Base-by-base conservation (phyloP, 768 basidiomycete species). In the Sarcodon aspratus region DNA sequence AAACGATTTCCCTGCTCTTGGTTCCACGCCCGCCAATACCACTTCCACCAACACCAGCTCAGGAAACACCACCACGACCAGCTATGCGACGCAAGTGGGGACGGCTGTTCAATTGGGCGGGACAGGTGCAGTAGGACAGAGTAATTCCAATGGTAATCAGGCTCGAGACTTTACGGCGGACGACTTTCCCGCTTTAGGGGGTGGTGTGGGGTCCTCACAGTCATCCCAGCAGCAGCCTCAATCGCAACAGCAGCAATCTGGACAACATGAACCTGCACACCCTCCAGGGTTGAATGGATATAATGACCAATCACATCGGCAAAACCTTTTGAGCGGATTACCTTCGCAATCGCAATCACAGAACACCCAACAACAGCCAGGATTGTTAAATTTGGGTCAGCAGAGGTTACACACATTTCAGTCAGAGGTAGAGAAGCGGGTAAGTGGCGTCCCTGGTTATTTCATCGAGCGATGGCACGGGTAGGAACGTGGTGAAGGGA, bases 1-100 rank as follows among this genome's bases (percentile, higher is more conserved):
- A 33, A 88, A 86, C 59, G 88, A 89, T 64, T 89, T 90, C 57
- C 88, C 88, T n/a, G 87, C 85, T 11, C 76, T 91, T 15, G 88
- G 88, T 33, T 70, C 75, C 36, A 80, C 81, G 38, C 73, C 75
- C 11, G 73, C 70, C 34, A 54, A 67, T 48, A 52, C 71, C 55
- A 69, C 70, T 51, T 69, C 60, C 7, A 42, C 15, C 27, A 15
- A 42, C 15, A 42, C 13, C 17, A 42, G 27, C 27, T 55, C 66
- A 17, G 50, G 64, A 13, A 66, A 57, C 33, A 68, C 63, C 34
- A 64, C 64, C 38, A 60, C 76, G 52, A 80, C 85, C 43, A 89
- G 85, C 59, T 91, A 90, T 65, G 88, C 89, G 43, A 85, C 73
- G 50, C 88, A 90, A 61, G 87, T 85, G 12, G 85, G 85, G 34